These are phyloP conservation scores for Sclerotinia sclerotiorum DNA, from an alignment of 2,329 filamentous ascomycete genomes.

Conservation along the genomic window DNA sequence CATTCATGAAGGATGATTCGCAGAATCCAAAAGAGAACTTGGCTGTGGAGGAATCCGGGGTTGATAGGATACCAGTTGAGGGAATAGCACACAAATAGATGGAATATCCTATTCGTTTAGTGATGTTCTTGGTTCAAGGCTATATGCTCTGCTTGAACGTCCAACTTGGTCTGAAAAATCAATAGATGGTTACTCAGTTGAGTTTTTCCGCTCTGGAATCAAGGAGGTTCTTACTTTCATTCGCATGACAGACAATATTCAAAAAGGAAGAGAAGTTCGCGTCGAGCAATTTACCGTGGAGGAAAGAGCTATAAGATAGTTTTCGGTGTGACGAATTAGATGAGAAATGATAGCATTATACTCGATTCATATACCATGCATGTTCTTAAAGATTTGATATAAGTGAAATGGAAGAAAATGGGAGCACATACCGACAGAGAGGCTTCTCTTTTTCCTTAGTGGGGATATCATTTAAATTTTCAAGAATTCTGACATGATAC, in stretches of 20 bases:
- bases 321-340: background rate
- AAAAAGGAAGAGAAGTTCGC: background rate
- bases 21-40: conserved; percentile 46
- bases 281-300: background rate
- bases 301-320: background rate
- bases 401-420: background rate
- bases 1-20: conserved; percentile 91
- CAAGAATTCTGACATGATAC: no score
- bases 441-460: accelerated
- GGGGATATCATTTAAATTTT: no score
- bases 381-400: background rate
- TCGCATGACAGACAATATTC: no score
- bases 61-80: conserved; percentile 60
- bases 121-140: no score
- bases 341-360: background rate
- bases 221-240: no score
- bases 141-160: no score
- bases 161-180: no score
- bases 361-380: background rate
- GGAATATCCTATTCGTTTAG: no score
- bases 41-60: conserved; percentile 62
- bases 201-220: background rate
- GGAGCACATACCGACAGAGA: background rate
- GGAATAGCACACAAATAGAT: conserved; percentile 46
- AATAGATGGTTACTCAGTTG: no score